These are phyloP conservation scores for Fusarium nurragi DNA, from an alignment of 2,329 filamentous ascomycete genomes.

Conservation along the genomic window DNA sequence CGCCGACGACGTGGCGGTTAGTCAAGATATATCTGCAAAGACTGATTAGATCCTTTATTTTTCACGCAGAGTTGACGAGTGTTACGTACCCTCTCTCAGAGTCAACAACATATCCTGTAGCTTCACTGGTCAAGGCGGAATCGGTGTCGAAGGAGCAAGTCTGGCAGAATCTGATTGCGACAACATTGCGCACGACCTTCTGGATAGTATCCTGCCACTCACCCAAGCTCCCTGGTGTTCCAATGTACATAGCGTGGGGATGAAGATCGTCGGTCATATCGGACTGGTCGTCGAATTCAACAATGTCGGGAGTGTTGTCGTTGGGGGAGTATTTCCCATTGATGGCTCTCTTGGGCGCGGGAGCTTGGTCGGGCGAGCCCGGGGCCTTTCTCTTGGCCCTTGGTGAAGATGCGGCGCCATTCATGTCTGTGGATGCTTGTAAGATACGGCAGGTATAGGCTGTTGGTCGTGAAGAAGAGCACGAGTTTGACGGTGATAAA, in stretches of 20 bases:
- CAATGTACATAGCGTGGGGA: constrained; percentile 50
- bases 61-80: neutral
- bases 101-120: constrained; percentile 97
- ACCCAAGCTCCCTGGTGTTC: constrained; percentile 52
- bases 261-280: constrained; percentile 55
- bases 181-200: constrained; percentile 91
- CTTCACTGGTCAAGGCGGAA: constrained; percentile 89
- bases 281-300: constrained; percentile 53
- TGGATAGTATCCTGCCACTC: constrained; percentile 98
- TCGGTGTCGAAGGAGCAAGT: constrained; percentile 99
- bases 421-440: constrained; percentile 51
- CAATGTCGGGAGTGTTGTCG: constrained; percentile 59
- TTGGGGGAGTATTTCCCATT: constrained; percentile 62
- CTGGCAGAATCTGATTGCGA: constrained; percentile 99
- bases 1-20: constrained; percentile 91
- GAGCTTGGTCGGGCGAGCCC: constrained; percentile 51
- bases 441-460: constrained; percentile 4
- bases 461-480: constrained; percentile 15
- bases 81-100: constrained; percentile 79
- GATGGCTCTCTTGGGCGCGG: constrained; percentile 50
- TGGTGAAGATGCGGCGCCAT: constrained; percentile 52
- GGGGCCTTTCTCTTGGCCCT: constrained; percentile 64
- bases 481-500: constrained; percentile 9
- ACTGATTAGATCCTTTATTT: neutral
- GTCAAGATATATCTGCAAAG: constrained; percentile 76